phyloP scores from a whole-genome alignment of 768 basidiomycete species.

The Hygrocybe coccinea region DNA sequence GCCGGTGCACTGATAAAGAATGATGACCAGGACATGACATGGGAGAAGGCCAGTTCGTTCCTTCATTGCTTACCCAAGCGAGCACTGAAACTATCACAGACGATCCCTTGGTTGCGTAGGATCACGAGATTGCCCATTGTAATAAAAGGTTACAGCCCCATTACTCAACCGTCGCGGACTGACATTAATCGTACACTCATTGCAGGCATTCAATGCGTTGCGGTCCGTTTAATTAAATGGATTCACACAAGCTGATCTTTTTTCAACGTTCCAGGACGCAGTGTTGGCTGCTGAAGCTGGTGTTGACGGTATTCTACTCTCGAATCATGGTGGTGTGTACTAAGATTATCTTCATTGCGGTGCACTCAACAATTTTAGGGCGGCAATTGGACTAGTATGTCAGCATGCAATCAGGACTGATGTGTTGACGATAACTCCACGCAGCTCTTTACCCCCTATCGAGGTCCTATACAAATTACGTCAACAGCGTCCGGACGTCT shows the following conservation, averaged over 20 bases:
- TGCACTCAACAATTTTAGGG: conserved; percentile 34
- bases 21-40: conserved; percentile 73
- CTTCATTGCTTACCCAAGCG: background rate
- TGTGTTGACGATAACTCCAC: conserved; percentile 14
- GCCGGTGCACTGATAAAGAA: conserved; percentile 62
- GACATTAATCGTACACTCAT: conserved; percentile 3
- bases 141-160: conserved; percentile 52
- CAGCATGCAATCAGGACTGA: background rate
- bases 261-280: conserved; percentile 57
- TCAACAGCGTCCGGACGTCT: conserved; percentile 67
- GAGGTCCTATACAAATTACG: conserved; percentile 74
- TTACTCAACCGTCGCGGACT: background rate
- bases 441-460: conserved; percentile 68
- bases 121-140: conserved; percentile 67
- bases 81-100: background rate
- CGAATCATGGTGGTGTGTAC: conserved; percentile 80
- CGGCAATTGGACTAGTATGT: conserved; percentile 78
- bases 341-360: conserved; percentile 1
- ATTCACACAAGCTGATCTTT: background rate
- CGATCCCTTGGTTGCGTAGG: conserved; percentile 68
- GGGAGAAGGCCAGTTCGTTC: conserved; percentile 50
- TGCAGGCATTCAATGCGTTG: conserved; percentile 68
- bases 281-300: conserved; percentile 79
- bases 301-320: conserved; percentile 82
- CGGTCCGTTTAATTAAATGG: conserved; percentile 35